These are phyloP conservation scores for Marchantia polymorpha DNA, from an alignment of 225 moss, liverwort and hornwort genomes.

Conservation along the genomic window DNA sequence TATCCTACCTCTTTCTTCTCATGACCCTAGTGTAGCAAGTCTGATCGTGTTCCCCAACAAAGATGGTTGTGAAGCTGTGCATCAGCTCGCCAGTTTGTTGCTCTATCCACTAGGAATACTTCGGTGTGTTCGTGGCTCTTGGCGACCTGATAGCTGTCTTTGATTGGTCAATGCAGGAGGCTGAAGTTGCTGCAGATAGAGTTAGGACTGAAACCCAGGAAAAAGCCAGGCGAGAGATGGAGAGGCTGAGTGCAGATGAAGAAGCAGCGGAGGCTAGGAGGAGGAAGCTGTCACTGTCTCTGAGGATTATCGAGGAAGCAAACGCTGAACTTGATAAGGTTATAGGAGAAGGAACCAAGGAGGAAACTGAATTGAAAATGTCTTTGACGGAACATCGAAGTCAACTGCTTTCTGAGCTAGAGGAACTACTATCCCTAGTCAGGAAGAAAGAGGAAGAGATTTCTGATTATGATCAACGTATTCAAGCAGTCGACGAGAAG, in stretches of 20 bases:
- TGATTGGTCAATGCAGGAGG: slow-evolving; percentile 37
- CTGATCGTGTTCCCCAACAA: not conserved
- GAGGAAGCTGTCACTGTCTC: slow-evolving; percentile 27
- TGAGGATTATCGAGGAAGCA: slow-evolving; percentile 29
- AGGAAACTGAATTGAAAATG: slow-evolving; percentile 33
- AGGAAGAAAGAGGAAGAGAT: slow-evolving; percentile 45
- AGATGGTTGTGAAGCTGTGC: not conserved
- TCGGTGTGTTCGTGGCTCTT: not conserved
- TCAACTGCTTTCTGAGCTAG: slow-evolving; percentile 32
- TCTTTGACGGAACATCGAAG: slow-evolving; percentile 25
- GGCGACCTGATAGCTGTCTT: not conserved
- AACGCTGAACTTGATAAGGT: slow-evolving; percentile 31
- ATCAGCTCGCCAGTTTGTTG: not conserved
- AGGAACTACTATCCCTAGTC: slow-evolving; percentile 33
- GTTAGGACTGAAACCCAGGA: slow-evolving; percentile 31
- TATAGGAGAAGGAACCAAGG: slow-evolving; percentile 33
- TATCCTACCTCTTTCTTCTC: not conserved
- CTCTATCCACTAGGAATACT: not conserved
- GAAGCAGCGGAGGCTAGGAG: slow-evolving; percentile 31
- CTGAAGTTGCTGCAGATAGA: slow-evolving; percentile 36
- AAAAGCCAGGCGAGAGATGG: slow-evolving; percentile 30
- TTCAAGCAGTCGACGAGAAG: slow-evolving; percentile 38
- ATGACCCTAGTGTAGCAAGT: not conserved
- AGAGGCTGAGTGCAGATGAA: slow-evolving; percentile 42
- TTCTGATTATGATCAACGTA: slow-evolving; percentile 33